Evolutionary conservation across 2,329 filamentous ascomycete genomes (phyloP).

Genomic region (Clonostachys sp.): DNA sequence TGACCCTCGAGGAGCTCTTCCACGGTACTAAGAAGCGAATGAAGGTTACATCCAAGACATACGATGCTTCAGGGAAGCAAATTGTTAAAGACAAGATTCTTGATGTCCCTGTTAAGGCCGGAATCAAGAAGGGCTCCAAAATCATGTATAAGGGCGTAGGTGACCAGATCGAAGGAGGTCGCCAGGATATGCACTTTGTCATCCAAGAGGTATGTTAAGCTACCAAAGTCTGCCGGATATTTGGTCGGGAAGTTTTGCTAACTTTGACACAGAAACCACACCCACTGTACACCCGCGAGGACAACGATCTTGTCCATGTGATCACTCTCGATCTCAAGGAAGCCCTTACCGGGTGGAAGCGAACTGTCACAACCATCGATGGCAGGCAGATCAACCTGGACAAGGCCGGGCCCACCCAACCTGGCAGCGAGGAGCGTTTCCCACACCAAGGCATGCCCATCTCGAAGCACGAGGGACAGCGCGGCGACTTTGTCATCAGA

Average conservation of each 20-base stretch:
- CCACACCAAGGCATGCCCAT: conserved; percentile 91
- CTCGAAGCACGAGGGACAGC: conserved; percentile 78
- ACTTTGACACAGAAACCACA: conserved; percentile 70
- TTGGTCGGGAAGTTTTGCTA: conserved; percentile 19
- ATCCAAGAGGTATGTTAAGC: conserved; percentile 73
- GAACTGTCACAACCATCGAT: conserved; percentile 91
- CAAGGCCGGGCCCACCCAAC: conserved; percentile 79
- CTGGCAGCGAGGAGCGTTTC: conserved; percentile 75
- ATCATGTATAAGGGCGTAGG: conserved; percentile 98
- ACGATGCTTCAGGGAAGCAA: conserved; percentile 76
- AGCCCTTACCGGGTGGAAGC: conserved; percentile 87
- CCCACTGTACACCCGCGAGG: conserved; percentile 77
- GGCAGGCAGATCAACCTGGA: conserved; percentile 78
- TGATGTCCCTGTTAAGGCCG: conserved; percentile 92
- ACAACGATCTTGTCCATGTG: conserved; percentile 77
- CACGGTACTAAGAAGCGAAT: conserved; percentile 91
- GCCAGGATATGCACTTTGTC: conserved; percentile 93
- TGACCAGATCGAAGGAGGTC: conserved; percentile 92
- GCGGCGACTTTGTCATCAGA: conserved; percentile 83
- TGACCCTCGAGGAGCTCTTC: conserved; percentile 86
- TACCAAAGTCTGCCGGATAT: background rate
- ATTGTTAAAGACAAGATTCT: conserved; percentile 84
- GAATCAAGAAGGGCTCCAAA: conserved; percentile 94
- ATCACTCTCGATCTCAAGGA: conserved; percentile 88
- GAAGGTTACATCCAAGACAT: conserved; percentile 96